These are phyloP conservation scores for Oryza meyeriana DNA, from an alignment of 176 grass and related monocot species.

Conservation along the genomic window DNA sequence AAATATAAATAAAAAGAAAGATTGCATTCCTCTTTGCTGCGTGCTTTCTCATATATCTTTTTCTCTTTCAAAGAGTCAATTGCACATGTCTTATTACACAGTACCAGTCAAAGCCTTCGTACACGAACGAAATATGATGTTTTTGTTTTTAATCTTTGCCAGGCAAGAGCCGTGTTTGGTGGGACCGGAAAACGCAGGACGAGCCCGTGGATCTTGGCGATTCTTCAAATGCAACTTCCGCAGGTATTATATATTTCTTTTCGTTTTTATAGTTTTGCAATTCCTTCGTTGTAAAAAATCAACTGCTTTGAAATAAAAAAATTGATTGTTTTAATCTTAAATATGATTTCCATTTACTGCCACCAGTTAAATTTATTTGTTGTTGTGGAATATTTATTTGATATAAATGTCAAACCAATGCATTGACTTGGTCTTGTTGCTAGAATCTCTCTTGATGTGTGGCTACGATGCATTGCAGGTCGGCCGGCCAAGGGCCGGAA, in stretches of 20 bases:
- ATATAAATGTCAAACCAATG: neutral
- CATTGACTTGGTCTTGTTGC: neutral
- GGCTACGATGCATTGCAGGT: slow-evolving; percentile 20
- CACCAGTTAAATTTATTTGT: neutral
- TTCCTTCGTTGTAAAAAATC: neutral
- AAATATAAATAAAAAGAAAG: neutral
- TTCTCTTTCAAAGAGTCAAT: neutral
- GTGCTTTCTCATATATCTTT: neutral
- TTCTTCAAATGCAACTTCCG: neutral
- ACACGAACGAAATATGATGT: neutral
- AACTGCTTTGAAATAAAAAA: neutral
- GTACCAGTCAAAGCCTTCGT: neutral
- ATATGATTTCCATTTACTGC: neutral
- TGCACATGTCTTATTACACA: neutral
- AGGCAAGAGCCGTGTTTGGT: neutral
- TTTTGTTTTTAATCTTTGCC: neutral
- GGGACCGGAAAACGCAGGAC: neutral
- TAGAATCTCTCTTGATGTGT: neutral
- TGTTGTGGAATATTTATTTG: neutral
- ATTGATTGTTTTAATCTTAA: neutral
- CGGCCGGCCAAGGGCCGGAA: slow-evolving; percentile 31
- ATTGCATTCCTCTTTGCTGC: neutral
- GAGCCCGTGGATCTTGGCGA: neutral
- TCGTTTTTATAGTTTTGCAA: neutral
- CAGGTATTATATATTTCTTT: neutral